Base-by-base conservation (phyloP, 1,284 basidiomycete genomes). In the Cutaneotrichosporon sp. region DNA sequence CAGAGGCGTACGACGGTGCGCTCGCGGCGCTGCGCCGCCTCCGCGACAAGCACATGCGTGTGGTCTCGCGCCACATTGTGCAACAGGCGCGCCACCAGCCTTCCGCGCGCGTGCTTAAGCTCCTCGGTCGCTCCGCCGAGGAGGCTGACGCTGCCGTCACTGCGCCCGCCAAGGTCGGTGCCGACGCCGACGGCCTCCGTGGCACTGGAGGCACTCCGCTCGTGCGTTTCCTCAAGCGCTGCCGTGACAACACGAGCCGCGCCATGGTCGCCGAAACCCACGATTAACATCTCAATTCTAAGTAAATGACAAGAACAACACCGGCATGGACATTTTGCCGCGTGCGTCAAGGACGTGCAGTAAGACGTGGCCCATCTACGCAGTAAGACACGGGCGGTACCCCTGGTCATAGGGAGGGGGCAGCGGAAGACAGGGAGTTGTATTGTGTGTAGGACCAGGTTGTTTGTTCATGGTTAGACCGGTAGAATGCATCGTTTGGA, bases 161-260 rank as follows among this genome's bases (percentile, higher is more conserved):
- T 12, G 42, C 27, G n/a, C 47, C 34, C 25, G 42, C 25, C 14
- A 22, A 29, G 25, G 17, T 27, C 3, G 37, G 27, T 19, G 37
- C 25, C 17, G 59, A 51, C 24, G 66, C 60, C 26, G 81, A 72
- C 16, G 78, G 80, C 51, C 78, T 88, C 54, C 83, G 82, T 63
- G 90, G 90, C 1, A 94, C 91, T 0, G 91, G 91, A 1, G 91
- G 91, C 0, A 93, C 90, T 1, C 82, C 86, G 49, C 76, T 93
- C 46, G 84, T 88, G 41, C 80, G 78, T 59, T 92, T 93, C 66
- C 76, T 93, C 65, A 91, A 91, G 74, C 81, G 81, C 44, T 85
- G 87, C 20, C 77, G 88, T 64, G 84, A 87, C 60, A 80, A 84
- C 54, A 92, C 89, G n/a, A 79, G 79, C 8, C 82, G 84, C n/a